phyloP scores from a whole-genome alignment of 345 rosid species.

The Populus nigra region DNA sequence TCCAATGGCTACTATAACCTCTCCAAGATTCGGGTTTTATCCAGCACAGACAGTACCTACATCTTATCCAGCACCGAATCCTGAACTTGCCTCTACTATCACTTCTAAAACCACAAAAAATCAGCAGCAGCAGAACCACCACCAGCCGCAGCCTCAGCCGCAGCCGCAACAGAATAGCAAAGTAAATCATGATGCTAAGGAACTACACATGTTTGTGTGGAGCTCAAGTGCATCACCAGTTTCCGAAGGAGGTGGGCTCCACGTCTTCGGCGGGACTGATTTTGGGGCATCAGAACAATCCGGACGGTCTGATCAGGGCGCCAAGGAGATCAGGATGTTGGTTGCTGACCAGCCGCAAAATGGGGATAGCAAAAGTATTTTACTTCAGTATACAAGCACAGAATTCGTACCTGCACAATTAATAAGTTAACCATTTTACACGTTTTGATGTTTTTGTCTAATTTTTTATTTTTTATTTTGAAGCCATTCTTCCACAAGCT shows the following conservation, averaged over 20 bases:
- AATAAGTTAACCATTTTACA: neutral
- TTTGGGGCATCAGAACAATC: conserved; percentile 59
- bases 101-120: conserved; percentile 32
- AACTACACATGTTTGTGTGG: conserved; percentile 49
- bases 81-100: conserved; percentile 55
- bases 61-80: conserved; percentile 84
- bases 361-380: conserved; percentile 66
- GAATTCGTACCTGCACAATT: neutral
- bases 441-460: neutral
- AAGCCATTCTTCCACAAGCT: conserved; percentile 41
- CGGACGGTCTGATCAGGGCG: conserved; percentile 78
- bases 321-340: conserved; percentile 88
- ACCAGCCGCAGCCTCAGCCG: conserved; percentile 24
- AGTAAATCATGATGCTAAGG: conserved; percentile 63
- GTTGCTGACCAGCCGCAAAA: conserved; percentile 74
- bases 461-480: neutral
- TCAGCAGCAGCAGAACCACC: conserved; percentile 21
- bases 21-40: conserved; percentile 76
- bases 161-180: conserved; percentile 34
- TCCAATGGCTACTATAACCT: conserved; percentile 36
- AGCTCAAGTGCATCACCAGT: conserved; percentile 41
- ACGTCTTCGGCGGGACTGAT: conserved; percentile 63
- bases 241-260: conserved; percentile 56
- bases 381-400: neutral
- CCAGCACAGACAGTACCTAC: conserved; percentile 58